Evolutionary conservation across 257 asterid genomes (phyloP).

Genomic region (Solanum piurae): DNA sequence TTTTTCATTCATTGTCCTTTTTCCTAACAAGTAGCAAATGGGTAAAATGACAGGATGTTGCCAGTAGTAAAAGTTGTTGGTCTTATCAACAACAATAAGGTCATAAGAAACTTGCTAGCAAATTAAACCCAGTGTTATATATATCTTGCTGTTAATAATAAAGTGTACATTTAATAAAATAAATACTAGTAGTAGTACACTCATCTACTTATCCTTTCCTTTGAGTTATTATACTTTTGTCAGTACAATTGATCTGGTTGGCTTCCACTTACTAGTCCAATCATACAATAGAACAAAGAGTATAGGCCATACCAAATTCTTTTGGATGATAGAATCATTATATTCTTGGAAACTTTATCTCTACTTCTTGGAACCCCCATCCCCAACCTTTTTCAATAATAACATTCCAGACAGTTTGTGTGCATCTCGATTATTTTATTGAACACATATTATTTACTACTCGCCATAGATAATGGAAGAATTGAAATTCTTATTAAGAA

Average conservation of each 20-base stretch:
- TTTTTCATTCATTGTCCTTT: neutral
- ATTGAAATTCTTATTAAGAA: too few relatives aligned
- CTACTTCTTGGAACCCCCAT: neutral
- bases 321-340: neutral
- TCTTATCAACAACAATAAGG: neutral
- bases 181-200: neutral
- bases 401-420: fast-evolving
- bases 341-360: neutral
- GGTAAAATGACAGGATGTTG: neutral
- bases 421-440: neutral
- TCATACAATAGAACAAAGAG: neutral
- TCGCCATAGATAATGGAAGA: neutral
- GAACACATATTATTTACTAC: fast-evolving
- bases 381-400: neutral
- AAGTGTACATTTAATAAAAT: neutral
- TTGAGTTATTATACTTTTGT: neutral
- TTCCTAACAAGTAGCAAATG: neutral
- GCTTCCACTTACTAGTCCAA: conserved; percentile 6
- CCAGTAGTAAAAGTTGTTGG: neutral
- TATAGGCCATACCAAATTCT: neutral
- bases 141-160: neutral
- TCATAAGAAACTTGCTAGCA: neutral
- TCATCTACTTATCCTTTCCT: neutral
- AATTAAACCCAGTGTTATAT: neutral
- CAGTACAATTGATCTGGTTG: conserved; percentile 6